phyloP scores from a whole-genome alignment of 163 green algal species.

The Prototheca wickerhamii region DNA sequence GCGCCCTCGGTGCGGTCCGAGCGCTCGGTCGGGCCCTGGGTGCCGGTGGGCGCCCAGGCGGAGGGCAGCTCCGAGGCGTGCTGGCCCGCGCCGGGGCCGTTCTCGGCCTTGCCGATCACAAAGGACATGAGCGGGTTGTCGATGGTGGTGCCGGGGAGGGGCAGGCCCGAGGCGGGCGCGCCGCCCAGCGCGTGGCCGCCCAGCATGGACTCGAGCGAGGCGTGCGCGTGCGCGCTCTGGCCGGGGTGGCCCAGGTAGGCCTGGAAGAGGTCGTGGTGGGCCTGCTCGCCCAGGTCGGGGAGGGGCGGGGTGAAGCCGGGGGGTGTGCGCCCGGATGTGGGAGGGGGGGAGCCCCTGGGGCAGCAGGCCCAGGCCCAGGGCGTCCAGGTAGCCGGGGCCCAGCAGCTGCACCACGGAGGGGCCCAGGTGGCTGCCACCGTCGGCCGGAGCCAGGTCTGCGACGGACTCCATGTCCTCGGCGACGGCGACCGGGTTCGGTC shows the following conservation, averaged over 20 bases:
- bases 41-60: background rate
- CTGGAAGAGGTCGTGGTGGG: slow-evolving; percentile 8
- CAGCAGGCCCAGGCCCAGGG: background rate
- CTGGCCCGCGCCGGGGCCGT: background rate
- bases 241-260: slow-evolving; percentile 3
- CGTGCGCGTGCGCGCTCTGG: background rate
- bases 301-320: background rate
- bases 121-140: slow-evolving; percentile 13
- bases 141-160: slow-evolving; percentile 4
- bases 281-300: background rate
- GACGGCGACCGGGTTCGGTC: too few species aligned
- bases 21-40: background rate
- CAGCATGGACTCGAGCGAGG: background rate
- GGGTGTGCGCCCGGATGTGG: background rate
- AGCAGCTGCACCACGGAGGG: background rate
- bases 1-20: background rate
- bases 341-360: background rate
- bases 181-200: background rate
- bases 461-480: background rate
- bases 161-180: too few species aligned
- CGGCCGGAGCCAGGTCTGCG: background rate
- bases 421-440: background rate
- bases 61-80: background rate
- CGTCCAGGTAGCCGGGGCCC: slow-evolving; percentile 1
- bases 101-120: slow-evolving; percentile 15